Conservation (phyloP, 192 early-diverging fungal genomes). For the Coemansia sp. region DNA sequence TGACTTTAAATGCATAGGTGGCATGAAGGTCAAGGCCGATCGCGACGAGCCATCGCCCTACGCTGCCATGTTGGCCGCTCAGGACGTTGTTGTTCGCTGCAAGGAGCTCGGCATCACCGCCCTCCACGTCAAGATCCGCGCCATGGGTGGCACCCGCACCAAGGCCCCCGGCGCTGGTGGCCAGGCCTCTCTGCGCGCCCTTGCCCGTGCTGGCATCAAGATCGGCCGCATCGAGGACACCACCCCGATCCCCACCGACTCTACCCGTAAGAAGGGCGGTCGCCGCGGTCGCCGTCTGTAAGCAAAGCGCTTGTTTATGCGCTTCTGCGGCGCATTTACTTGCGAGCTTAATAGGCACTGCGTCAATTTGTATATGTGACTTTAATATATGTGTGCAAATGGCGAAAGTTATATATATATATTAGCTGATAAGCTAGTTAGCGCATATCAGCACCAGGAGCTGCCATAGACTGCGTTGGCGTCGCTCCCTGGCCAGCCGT, state of each 20-base stretch:
- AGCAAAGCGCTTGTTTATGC: slow-evolving; percentile 16
- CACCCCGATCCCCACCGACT: slow-evolving; percentile 98
- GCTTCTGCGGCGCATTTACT: neutral
- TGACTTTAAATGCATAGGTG: slow-evolving; percentile 70
- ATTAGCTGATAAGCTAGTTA: neutral
- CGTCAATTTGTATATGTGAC: neutral
- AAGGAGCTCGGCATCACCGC: slow-evolving; percentile 99
- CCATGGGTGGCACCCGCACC: slow-evolving; percentile 98
- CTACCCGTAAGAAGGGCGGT: slow-evolving; percentile 99
- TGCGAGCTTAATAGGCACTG: neutral
- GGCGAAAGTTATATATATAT: too few relatives aligned
- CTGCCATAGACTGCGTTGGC: neutral
- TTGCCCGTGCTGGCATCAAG: slow-evolving; percentile 98
- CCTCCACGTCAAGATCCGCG: slow-evolving; percentile 99
- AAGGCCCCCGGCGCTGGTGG: slow-evolving; percentile 99
- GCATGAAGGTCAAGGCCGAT: slow-evolving; percentile 99
- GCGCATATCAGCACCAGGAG: neutral
- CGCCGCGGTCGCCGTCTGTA: slow-evolving; percentile 99
- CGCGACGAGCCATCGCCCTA: slow-evolving; percentile 99
- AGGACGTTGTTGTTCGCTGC: slow-evolving; percentile 98
- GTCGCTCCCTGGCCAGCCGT: neutral
- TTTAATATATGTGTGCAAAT: too few relatives aligned
- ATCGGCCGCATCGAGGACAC: slow-evolving; percentile 99
- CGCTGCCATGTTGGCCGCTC: slow-evolving; percentile 99
- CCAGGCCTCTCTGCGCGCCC: slow-evolving; percentile 96